Evolutionary conservation across 2,329 filamentous ascomycete genomes (phyloP), one percentile per base, ranked within the genome.

Genomic region (Epichloe sp.): DNA sequence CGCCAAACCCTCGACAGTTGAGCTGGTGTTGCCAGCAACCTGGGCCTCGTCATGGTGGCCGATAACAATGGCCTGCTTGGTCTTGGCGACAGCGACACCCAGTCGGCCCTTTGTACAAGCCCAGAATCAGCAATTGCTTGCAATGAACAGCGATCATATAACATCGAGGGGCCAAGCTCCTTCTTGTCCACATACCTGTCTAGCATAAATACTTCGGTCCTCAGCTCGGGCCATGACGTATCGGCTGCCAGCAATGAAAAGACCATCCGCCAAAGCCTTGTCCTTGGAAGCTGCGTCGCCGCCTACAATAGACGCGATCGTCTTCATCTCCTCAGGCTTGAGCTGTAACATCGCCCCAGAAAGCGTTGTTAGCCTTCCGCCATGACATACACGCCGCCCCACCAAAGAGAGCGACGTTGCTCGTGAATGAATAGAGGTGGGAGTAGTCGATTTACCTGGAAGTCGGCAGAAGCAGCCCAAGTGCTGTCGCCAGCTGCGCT

Each of bases 41-140:
- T 83, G 73, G 55, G 68, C 67, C 68, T 95, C 88, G 59, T 76
- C 77, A 77, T 97, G 88, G 75, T 95, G 88, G 60, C 82, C 86
- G 66, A 98, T 72, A 65, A 98, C 80, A 67, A 97, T 83, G 60
- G 89, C 88, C 72, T 94, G 85, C 63, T 78, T 83, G 62, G 91
- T 94, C 77, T 94, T 95, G 71, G 83, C 83, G 61, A 93, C 80
- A 65, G 85, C 76, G 62, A 95, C 71, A 58, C 93, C 93, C 65
- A 84, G 80, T 66, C 84, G 87, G 61, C 86, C 88, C 76, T 79
- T 57, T 55, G 7, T 8, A 3, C 2, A n/a, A 52, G 45, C 34
- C 17, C 10, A 26, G 10, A 8, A 14, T 48, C 38, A 48, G 47
- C 8, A 19, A 48, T 19, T 6, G 26, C 3, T 1, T 17, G 11